Percentiles rank a stretch among this genome's conserved stretches.
Evolutionary conservation across 371 early-diverging fungal species (phyloP).

Genomic region (Mortierella sp.): DNA sequence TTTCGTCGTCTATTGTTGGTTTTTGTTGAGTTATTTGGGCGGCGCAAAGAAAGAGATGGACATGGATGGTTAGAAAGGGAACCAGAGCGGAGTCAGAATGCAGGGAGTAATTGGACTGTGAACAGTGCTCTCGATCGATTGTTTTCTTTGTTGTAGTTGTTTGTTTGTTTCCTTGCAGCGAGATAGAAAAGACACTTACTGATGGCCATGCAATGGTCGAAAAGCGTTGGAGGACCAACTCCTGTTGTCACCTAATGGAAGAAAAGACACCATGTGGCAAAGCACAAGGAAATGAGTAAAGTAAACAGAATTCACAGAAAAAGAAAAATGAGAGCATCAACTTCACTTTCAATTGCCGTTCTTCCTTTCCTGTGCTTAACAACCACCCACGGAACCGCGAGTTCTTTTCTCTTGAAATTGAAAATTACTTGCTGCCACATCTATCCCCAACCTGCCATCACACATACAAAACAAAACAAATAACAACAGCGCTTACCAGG

Average conservation of each 20-base stretch:
- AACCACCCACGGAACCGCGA: too few relatives aligned
- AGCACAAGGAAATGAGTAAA: background rate
- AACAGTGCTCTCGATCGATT: too few relatives aligned
- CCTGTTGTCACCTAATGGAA: background rate
- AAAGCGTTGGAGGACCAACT: background rate
- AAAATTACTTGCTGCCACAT: too few relatives aligned
- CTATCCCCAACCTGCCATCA: too few relatives aligned
- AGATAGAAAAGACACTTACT: background rate
- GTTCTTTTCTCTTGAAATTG: too few relatives aligned
- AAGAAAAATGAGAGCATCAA: background rate
- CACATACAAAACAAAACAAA: too few relatives aligned
- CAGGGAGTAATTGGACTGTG: too few relatives aligned
- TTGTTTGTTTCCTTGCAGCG: too few relatives aligned
- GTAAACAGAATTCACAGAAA: background rate
- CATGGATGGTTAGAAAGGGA: background rate
- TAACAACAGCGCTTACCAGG: background rate
- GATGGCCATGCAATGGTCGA: background rate
- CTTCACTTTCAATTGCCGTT: too few relatives aligned
- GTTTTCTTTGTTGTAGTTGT: background rate
- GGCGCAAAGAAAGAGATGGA: background rate
- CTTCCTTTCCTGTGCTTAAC: too few relatives aligned
- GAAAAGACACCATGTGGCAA: too few relatives aligned
- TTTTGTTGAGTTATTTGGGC: background rate
- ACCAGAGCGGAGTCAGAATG: too few relatives aligned
- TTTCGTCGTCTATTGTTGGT: background rate